Evolutionary conservation across 371 early-diverging fungal genomes (phyloP), one percentile per base, ranked within the genome.

Genomic region (Parasitella parasitica): DNA sequence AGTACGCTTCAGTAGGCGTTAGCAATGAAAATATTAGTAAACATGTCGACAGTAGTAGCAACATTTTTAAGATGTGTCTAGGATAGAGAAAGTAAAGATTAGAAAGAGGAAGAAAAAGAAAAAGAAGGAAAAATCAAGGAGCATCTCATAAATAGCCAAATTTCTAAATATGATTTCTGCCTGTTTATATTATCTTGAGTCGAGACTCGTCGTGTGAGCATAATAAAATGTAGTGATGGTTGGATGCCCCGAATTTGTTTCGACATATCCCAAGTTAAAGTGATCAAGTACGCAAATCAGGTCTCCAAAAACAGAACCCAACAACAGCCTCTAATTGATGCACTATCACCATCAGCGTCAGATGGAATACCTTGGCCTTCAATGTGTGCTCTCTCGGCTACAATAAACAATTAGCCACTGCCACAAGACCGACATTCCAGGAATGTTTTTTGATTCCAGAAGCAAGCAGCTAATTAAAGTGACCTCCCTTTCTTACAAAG

Each of bases 1-100:
- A 67, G 48, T 67, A 73, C 1, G 66, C 71, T 38, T 60, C 43
- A 8, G 51, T 28, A 12, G 24, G 26, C 9, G 50, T 26, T 38
- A 60, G 13, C 38, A 41, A 34, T 1, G 11, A 41, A 16, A 56
- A 26, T 28, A 49, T 5, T 16, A 49, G 49, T 27, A 43, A 20
- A 43, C 18, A 43, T 43, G 43, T 22, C 18, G 18, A 20, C 11
- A 22, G 11, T 32, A 32, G 11, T 4, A 32, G 6, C 11, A 32
- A 43, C 43, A 43, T 43, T 43, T 20, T 43, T 2, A 6, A 18
- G 20, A 18, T 32, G 32, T 32, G n/a, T n/a, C n/a, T n/a, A n/a
- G n/a, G 9, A 41, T 18, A 43, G 0, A 43, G 20, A 43, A 43
- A 43, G 34, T 4, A 4, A 16, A 39, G 18, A 39, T 37, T 37